Evolutionary conservation across 2,329 filamentous ascomycete genomes (phyloP).

Genomic region (Scolecobasidium constrictum): DNA sequence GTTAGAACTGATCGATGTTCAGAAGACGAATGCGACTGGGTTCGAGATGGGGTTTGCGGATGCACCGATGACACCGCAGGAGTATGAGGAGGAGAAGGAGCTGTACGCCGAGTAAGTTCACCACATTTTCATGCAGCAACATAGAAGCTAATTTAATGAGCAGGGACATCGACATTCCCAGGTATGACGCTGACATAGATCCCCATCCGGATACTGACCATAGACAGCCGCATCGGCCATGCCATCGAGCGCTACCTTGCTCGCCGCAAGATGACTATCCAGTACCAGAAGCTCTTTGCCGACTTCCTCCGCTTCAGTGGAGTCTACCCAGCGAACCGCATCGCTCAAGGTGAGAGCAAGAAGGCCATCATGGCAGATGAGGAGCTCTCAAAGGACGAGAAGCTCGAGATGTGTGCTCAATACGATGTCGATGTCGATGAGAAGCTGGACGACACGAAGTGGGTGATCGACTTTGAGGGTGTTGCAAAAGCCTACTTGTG

Average conservation of each 20-base stretch:
- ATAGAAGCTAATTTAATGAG: no score
- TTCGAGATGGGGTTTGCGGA: conserved; percentile 68
- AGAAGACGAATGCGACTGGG: conserved; percentile 26
- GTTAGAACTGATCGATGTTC: background rate
- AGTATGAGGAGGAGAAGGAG: conserved; percentile 54
- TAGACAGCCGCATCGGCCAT: conserved; percentile 62
- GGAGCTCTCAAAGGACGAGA: background rate
- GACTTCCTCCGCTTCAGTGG: conserved; percentile 79
- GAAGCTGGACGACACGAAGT: conserved; percentile 40
- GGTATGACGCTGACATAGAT: no score
- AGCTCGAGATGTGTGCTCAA: background rate
- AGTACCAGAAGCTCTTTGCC: conserved; percentile 55
- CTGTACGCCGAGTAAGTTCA: conserved; percentile 50
- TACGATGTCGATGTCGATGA: conserved; percentile 33
- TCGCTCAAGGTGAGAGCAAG: background rate
- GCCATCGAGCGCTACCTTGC: conserved; percentile 74
- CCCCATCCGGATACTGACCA: no score
- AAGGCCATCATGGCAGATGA: background rate
- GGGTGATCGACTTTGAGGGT: conserved; percentile 70
- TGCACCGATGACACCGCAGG: conserved; percentile 60
- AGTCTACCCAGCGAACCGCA: conserved; percentile 43
- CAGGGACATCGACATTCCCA: no score
- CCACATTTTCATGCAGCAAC: background rate
- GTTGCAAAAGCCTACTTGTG: conserved; percentile 72
- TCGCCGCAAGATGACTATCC: conserved; percentile 60